phyloP scores from a whole-genome alignment of 1,284 basidiomycete species.

The Rhodotorula sp. region DNA sequence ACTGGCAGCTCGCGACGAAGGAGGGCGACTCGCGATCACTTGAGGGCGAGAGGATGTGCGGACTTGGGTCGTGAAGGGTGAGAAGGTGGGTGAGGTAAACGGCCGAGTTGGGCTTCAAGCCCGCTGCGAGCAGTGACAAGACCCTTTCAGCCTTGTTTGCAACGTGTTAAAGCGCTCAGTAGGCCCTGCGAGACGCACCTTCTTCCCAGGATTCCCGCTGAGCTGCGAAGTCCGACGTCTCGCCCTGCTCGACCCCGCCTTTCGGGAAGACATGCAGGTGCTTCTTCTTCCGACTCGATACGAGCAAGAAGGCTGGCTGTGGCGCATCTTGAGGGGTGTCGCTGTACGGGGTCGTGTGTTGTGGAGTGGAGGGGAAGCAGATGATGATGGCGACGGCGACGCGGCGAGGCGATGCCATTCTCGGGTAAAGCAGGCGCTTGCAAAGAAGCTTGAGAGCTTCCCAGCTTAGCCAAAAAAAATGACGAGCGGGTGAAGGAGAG shows the following conservation, averaged over 20 bases:
- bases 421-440: fast-evolving
- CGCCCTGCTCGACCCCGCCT: slow-evolving; percentile 34
- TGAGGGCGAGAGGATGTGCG: slow-evolving; percentile 34
- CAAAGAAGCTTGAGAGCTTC: no score
- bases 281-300: slow-evolving; percentile 27
- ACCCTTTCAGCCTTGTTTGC: background rate
- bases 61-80: slow-evolving; percentile 21
- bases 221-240: slow-evolving; percentile 17
- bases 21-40: background rate
- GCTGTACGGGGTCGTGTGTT: background rate
- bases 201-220: slow-evolving; percentile 38
- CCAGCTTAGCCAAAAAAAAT: background rate
- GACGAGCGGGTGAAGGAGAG: background rate
- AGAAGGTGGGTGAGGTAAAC: slow-evolving; percentile 31
- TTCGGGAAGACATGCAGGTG: slow-evolving; percentile 36
- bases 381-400: slow-evolving; percentile 31
- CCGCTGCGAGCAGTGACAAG: slow-evolving; percentile 10
- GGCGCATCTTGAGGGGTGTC: background rate
- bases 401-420: slow-evolving; percentile 19
- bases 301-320: slow-evolving; percentile 23
- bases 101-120: slow-evolving; percentile 1
- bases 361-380: background rate
- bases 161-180: no score
- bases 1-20: slow-evolving; percentile 28
- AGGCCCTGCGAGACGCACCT: slow-evolving; percentile 14